Evolutionary conservation across 495 filamentous ascomycete genomes (phyloP).

Genomic region (Tuber magnatum): DNA sequence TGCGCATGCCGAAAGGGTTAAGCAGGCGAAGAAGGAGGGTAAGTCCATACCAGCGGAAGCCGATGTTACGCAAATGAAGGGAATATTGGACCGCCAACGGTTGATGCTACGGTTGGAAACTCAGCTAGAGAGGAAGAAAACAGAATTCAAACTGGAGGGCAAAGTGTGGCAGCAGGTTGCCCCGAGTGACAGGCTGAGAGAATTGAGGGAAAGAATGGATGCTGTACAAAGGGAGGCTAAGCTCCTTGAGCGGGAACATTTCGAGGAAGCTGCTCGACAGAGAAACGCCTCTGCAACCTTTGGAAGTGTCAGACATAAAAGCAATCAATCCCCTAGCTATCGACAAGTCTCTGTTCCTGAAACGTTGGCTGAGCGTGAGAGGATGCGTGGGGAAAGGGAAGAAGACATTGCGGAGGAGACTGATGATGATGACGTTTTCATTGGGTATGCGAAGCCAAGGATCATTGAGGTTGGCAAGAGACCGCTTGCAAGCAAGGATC

Average conservation of each 20-base stretch:
- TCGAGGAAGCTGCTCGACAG: conserved; percentile 49
- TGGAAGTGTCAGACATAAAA: conserved; percentile 19
- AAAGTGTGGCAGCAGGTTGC: conserved; percentile 81
- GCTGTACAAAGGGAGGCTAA: conserved; percentile 47
- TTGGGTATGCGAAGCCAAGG: conserved; percentile 44
- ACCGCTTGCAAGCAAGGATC: conserved; percentile 27
- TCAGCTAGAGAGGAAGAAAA: conserved; percentile 94
- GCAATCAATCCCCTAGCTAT: neutral
- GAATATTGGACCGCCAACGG: conserved; percentile 83
- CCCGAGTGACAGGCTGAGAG: conserved; percentile 84
- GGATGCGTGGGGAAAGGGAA: conserved; percentile 17
- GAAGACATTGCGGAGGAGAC: conserved; percentile 30
- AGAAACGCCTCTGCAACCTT: conserved; percentile 33
- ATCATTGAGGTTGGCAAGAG: conserved; percentile 41
- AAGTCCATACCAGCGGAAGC: conserved; percentile 45
- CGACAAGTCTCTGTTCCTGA: conserved; percentile 29
- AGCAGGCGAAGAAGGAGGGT: conserved; percentile 42
- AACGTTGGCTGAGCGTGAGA: conserved; percentile 33
- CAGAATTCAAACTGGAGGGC: conserved; percentile 94
- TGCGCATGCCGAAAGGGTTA: conserved; percentile 57
- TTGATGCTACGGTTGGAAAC: conserved; percentile 88
- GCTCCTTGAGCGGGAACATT: conserved; percentile 45
- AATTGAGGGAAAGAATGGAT: conserved; percentile 92
- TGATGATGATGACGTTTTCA: conserved; percentile 44
- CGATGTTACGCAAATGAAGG: conserved; percentile 73